Base-by-base conservation (phyloP, 2,329 filamentous ascomycete genomes). In the Pseudophaeomoniella oleicola region DNA sequence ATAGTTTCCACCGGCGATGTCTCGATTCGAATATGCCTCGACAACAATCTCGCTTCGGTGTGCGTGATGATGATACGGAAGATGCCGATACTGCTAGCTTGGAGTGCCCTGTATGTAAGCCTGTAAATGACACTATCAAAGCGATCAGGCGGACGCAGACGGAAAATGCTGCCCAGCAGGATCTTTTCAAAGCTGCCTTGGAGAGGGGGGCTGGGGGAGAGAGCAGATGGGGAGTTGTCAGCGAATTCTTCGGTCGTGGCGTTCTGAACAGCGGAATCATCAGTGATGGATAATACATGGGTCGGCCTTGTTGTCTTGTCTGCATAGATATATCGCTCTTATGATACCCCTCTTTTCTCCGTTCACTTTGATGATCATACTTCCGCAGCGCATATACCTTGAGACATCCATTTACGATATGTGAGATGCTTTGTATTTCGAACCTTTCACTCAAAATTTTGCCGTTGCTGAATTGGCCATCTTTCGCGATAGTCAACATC, bases 1-100 rank as follows among this genome's bases (percentile, higher is more conserved):
- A 98, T 56, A 87, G 80, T 42, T 98, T 94, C 66, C 90, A 98
- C 54, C 84, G 93, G 60, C 71, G 83, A 32, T 98, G 88, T 57
- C 63, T 98, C 30, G 82, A 83, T 52, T 64, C 67, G 4, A 42
- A 43, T 45, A 14, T 46, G 41, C 11, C 46, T 51, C n/a, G n/a
- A n/a, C n/a, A n/a, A n/a, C n/a, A n/a, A n/a, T 29, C 62, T 47
- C 50, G 5, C 6, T 57, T 53, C 3, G 56, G 53, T 3, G 60
- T 62, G 18, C 67, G 71, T 15, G 64, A 66, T 9, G 76, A 78
- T 36, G 67, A 73, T 6, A 66, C 74, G 29, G 71, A 78, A 0
- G 22, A 27, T 27, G 22, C 22, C 6, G 22, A 27, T 27, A 27
- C 22, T 9, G 22, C 22, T 27, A 27, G 22, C 22, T n/a, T 27